Conservation (phyloP, 768 basidiomycete species). For the Lactarius sp. region DNA sequence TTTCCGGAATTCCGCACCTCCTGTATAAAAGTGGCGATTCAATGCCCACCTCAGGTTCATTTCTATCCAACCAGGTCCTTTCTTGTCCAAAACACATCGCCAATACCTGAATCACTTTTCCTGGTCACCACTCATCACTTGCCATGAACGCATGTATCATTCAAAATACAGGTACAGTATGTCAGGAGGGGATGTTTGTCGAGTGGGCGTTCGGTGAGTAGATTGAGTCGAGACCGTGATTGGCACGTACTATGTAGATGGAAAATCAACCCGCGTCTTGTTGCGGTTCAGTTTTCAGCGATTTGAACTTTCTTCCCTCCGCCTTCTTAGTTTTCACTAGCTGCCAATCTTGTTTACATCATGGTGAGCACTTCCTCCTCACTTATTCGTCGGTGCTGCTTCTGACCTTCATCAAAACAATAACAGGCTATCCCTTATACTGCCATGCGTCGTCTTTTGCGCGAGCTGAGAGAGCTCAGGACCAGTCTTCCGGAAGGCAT, state of each 20-base stretch:
- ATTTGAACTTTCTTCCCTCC: constrained; percentile 10
- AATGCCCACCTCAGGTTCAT: too few species aligned
- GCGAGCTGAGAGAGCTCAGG: constrained; percentile 77
- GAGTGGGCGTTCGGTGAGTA: too few species aligned
- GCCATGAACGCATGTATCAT: too few species aligned
- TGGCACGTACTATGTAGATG: constrained; percentile 6
- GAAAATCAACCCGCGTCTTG: neutral
- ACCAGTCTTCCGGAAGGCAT: constrained; percentile 87
- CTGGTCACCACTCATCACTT: too few species aligned
- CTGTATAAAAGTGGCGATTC: too few species aligned
- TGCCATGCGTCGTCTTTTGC: constrained; percentile 80
- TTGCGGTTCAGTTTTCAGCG: neutral
- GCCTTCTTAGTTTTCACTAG: neutral
- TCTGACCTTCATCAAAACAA: neutral
- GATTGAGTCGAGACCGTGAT: neutral
- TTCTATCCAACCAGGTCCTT: too few species aligned
- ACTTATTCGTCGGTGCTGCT: neutral
- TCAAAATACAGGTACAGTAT: too few species aligned
- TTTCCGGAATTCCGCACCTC: too few species aligned
- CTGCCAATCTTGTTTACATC: neutral
- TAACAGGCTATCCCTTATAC: constrained; percentile 43
- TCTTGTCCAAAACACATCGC: too few species aligned
- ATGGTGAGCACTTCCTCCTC: constrained; percentile 1
- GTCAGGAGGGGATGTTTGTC: too few species aligned
- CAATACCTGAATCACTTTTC: too few species aligned